Evolutionary conservation across 2,329 filamentous ascomycete species (phyloP), one percentile per base, ranked within the genome.

Genomic region (Aspergillus sp.): DNA sequence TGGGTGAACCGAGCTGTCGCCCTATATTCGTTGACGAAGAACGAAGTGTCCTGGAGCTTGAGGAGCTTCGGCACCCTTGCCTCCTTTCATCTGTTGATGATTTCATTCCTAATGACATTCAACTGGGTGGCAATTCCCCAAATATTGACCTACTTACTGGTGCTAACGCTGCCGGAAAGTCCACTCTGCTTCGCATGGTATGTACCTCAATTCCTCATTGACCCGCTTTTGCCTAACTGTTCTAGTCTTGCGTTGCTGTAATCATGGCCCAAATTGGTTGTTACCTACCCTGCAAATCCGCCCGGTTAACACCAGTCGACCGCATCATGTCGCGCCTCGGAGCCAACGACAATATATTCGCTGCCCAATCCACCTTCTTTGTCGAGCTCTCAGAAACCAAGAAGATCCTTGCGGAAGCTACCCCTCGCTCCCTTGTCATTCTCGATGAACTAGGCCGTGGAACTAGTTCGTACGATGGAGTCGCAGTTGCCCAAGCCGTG

Each of bases 301-400:
- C 95, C 1, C 86, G 84, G 3, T 82, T 99, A 45, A 98, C 93
- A 0, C 93, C 95, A 0, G 87, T 96, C 3, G 95, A 99, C 72
- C 90, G 95, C 55, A 98, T 99, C 80, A 99, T 99, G 95, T 98
- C 93, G 9, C 91, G 95, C 46, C 86, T 99, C 0, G 95, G 95
- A 9, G 95, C 95, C 48, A 96, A 98, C 69, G 95, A 99, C 84
- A 98, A 98, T 75, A 99, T 99, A 67, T 98, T 99, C 71, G 95
- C 93, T 1, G 91, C 93, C 0, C 95, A 99, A 74, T 96, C 91
- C 14, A 99, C 95, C 2, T 99, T 99, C 81, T 98, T 99, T 70
- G 93, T 99, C 27, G 95, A 99, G 75, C 80, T 99, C 2, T 93
- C 92, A 0, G 95, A 99, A 74, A 99, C 95, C 0, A 96, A 98